Evolutionary conservation across 192 early-diverging fungal genomes (phyloP), one percentile per base, ranked within the genome.

Genomic region (Backusella liffmaniae): DNA sequence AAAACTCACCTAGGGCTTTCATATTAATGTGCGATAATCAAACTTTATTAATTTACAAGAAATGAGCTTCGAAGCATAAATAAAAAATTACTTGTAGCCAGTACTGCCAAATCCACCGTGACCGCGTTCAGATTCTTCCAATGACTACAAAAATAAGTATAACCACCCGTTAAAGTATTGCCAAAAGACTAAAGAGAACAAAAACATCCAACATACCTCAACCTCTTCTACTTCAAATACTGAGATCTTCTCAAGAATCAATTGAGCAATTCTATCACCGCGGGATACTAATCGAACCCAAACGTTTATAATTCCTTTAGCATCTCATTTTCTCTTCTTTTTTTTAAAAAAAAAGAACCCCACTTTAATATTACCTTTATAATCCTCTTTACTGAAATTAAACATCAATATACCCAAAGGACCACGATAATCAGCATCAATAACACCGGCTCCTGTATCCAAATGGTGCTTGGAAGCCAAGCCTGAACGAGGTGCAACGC

Each of bases 191-290:
- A 36, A 1, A n/a, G 18, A 21, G 13, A 41, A 35, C 1, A 41
- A 15, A 10, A 23, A 21, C 7, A 16, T 36, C n/a, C 18, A n/a
- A 34, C 34, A 68, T 84, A 91, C 92, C 75, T 94, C 87, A 5
- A 96, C 91, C 77, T 96, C 93, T 9, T 89, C 83, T 1, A 98
- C 88, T 9, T 92, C 89, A 5, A 96, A 93, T 2, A 91, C 94
- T 49, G 78, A 89, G 35, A 97, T 95, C 62, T 87, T 83, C 81
- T 98, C 98, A 10, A 99, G 83, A 37, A 99, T 90, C 68, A 99
- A 82, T 84, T 99, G 98, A 13, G 98, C 98, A 81, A 99, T 90
- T 32, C 98, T 90, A 80, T 99, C 97, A 16, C 98, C 98, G 53
- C 88, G 81, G 49, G 91, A 89, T 70, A 99, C 90, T 85, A 77